phyloP scores from a whole-genome alignment of 2,329 filamentous ascomycete species.

The Colletotrichum sidae region DNA sequence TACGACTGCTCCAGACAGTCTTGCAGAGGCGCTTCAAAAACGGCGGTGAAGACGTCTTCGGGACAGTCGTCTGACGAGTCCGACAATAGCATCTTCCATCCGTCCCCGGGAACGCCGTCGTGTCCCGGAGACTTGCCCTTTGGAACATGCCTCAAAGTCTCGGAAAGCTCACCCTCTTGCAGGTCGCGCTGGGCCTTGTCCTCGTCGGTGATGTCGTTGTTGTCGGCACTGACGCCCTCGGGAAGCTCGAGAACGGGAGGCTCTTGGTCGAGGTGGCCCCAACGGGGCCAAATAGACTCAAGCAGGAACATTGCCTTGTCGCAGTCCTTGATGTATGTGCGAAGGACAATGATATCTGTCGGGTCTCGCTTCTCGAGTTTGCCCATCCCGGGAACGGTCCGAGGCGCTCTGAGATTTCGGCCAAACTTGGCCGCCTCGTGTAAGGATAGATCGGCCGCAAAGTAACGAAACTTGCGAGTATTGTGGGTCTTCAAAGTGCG shows the following conservation, averaged over 20 bases:
- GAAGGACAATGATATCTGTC: neutral
- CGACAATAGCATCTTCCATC: neutral
- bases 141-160: neutral
- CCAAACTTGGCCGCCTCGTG: too few relatives aligned
- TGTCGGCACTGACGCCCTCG: neutral
- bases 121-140: neutral
- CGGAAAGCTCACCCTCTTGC: neutral
- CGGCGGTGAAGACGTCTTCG: neutral
- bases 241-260: neutral
- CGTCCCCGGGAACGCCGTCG: neutral
- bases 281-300: neutral
- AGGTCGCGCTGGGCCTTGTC: too few relatives aligned
- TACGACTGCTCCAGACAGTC: neutral
- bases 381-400: too few relatives aligned
- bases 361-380: neutral
- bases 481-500: too few relatives aligned
- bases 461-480: too few relatives aligned
- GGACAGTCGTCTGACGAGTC: neutral
- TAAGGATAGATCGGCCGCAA: too few relatives aligned
- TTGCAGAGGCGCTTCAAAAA: neutral
- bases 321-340: conserved; percentile 1
- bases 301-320: neutral
- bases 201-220: too few relatives aligned
- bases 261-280: too few relatives aligned
- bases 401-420: too few relatives aligned